Percentiles rank a stretch among this genome's conserved stretches.
Conservation (phyloP, 176 grass and related monocot species). For the Bolboschoenus planiculmis region DNA sequence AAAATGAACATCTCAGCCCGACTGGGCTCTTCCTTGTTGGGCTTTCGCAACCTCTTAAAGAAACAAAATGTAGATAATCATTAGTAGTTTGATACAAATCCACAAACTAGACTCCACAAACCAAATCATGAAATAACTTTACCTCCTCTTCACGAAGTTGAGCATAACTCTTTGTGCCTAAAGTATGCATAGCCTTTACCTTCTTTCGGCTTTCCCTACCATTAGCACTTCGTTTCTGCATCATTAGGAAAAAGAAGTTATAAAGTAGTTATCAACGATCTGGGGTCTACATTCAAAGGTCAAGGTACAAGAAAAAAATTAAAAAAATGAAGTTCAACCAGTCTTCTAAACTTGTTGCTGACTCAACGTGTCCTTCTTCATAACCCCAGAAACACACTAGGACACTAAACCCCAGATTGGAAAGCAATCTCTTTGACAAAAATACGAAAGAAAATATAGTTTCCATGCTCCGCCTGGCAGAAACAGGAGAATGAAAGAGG, state of each 20-base stretch:
- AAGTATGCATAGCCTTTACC: constrained; percentile 26
- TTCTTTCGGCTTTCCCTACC: constrained; percentile 36
- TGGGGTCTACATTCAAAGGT: background rate
- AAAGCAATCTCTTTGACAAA: background rate
- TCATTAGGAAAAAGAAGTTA: background rate
- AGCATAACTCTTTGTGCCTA: constrained; percentile 53
- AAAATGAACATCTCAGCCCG: constrained; percentile 41
- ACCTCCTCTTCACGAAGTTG: constrained; percentile 50
- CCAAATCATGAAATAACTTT: constrained; percentile 19
- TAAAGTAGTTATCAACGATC: background rate
- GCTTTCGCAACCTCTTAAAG: constrained; percentile 36
- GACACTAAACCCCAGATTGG: background rate
- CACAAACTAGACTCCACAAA: background rate
- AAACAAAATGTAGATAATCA: constrained; percentile 15
- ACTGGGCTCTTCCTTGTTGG: constrained; percentile 36
- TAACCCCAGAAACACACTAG: background rate
- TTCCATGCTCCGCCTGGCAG: background rate
- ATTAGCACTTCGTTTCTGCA: constrained; percentile 32
- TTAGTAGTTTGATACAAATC: background rate
- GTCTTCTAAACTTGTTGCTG: background rate
- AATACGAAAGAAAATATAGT: background rate
- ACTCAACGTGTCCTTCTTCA: background rate
- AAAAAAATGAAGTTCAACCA: background rate
- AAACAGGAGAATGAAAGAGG: background rate
- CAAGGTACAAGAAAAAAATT: background rate